Evolutionary conservation across 176 grass and related monocot genomes (phyloP).

Genomic region (Otatea glauca): DNA sequence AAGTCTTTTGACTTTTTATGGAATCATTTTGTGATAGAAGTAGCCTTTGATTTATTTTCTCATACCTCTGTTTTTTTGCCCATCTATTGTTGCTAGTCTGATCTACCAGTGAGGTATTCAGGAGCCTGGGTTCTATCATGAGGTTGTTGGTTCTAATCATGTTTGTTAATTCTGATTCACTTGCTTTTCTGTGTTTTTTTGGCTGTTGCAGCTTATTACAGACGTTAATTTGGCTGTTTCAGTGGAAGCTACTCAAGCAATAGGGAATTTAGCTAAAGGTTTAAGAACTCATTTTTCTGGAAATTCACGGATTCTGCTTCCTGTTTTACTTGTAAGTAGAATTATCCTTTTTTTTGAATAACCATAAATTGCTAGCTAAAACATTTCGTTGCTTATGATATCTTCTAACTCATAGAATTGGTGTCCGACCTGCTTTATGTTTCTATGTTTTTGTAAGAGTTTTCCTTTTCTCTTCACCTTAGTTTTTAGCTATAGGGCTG

Average conservation of each 20-base stretch:
- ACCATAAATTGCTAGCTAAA: not conserved
- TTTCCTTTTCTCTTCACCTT: not conserved
- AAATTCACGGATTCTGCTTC: conserved; percentile 86
- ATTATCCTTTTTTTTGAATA: not conserved
- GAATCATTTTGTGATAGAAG: not conserved
- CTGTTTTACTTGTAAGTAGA: conserved; percentile 89
- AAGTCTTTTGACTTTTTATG: conserved; percentile 11
- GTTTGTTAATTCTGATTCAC: conserved; percentile 29
- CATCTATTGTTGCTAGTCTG: conserved; percentile 26
- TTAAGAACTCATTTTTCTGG: conserved; percentile 87
- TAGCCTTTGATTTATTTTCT: conserved; percentile 25
- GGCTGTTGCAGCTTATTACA: conserved; percentile 74
- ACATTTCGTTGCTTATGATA: conserved; percentile 16
- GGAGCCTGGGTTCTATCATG: conserved; percentile 2
- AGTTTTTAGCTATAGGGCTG: not conserved
- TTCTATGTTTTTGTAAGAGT: not conserved
- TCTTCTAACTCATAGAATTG: conserved; percentile 3
- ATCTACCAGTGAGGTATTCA: not conserved
- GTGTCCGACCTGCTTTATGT: not conserved
- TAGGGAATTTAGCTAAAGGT: conserved; percentile 93
- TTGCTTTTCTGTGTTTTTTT: not conserved
- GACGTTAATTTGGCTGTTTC: conserved; percentile 98
- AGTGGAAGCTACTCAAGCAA: conserved; percentile 89
- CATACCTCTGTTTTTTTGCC: not conserved
- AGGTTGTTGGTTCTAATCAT: conserved; percentile 12